Evolutionary conservation across 495 filamentous ascomycete genomes (phyloP), one percentile per base, ranked within the genome.

Genomic region (Neurospora sp.): DNA sequence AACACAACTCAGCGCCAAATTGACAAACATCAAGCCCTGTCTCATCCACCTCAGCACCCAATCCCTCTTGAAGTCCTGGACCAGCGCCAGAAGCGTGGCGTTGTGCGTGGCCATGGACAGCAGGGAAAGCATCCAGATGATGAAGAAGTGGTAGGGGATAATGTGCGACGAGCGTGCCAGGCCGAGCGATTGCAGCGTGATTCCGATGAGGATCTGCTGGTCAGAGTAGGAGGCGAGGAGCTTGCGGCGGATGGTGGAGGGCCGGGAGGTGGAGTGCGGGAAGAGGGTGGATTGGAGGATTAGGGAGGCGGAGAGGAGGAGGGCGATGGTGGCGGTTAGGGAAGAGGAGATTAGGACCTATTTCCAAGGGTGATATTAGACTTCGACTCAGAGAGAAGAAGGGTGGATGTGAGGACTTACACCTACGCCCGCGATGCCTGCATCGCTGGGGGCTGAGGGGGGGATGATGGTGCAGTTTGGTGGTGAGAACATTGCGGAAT

Each of bases 1-100:
- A 2, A 86, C 78, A 72, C 81, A 80, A 7, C 80, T 83, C 38
- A 90, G 83, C 5, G 81, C 81, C 28, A 90, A 76, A 80, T 89
- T 90, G 71, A 84, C 83, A 75, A 89, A 84, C 86, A 90, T 89
- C 77, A 89, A 81, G 19, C 84, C 73, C 77, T 90, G 87, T 8
- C 88, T 80, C 79, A 90, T 79, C 88, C 88, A 90, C 40, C 88
- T 79, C 70, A 90, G 75, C 1, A 90, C 88, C 87, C 87, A 88
- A 77, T 90, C 88, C 54, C 88, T 79, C 75, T 85, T 86, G 82
- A 89, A 89, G 76, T 90, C 88, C 71, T 85, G 83, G 1, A 88
- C 85, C 43, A 90, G 82, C 2, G 86, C 85, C 9, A 90, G 79
- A 4, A 90, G 82, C 0, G 86, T 86, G 24, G 85, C 84, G 70